Evolutionary conservation across 2,329 filamentous ascomycete species (phyloP).

Genomic region (Simplicillium aogashimaense): DNA sequence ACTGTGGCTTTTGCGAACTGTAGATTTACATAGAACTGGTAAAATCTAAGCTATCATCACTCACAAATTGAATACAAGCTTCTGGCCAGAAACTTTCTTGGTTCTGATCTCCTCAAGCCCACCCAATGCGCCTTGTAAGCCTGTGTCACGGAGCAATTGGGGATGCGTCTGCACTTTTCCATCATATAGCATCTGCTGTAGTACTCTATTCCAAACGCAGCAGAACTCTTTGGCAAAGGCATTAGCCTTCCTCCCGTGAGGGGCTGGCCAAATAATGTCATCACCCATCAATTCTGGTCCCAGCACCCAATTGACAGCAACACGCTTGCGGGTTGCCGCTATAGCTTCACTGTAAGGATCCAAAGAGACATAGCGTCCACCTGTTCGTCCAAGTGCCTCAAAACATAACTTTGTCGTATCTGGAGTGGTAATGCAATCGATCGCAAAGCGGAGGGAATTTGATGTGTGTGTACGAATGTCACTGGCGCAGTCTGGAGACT

Average conservation of each 20-base stretch:
- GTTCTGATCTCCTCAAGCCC: not conserved
- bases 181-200: not conserved
- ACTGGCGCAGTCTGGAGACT: slow-evolving; percentile 8
- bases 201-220: not conserved
- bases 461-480: slow-evolving; percentile 14
- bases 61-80: not conserved
- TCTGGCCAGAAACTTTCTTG: not conserved
- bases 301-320: not conserved
- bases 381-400: slow-evolving; percentile 18
- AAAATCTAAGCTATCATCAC: no score
- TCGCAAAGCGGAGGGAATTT: slow-evolving; percentile 16
- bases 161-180: not conserved
- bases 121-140: not conserved
- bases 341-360: not conserved
- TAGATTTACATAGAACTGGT: no score
- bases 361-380: slow-evolving; percentile 9
- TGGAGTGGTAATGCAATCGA: slow-evolving; percentile 22
- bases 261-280: slow-evolving; percentile 1
- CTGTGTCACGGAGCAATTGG: not conserved
- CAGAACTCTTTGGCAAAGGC: not conserved
- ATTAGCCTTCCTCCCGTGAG: slow-evolving; percentile 1
- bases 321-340: not conserved
- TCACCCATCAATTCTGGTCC: not conserved
- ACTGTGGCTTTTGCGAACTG: no score
- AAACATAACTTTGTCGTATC: slow-evolving; percentile 24